Evolutionary conservation across 177 flowering plant species (phyloP), one percentile per base, ranked within the genome.

Genomic region (Tripterygium wilfordii): DNA sequence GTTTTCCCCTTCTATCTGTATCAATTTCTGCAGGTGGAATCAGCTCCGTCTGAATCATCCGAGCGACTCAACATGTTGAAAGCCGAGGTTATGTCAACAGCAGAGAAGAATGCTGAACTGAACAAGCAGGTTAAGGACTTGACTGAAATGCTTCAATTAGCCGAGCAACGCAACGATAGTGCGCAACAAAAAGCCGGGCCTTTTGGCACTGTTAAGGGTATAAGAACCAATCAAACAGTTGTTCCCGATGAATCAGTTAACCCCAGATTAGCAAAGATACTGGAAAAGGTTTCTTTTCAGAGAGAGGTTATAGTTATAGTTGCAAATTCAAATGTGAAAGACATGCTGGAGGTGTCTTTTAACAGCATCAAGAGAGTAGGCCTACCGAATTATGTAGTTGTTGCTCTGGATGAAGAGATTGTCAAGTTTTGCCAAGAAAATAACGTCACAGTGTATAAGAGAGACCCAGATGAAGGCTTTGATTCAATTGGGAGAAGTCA

Each of bases 331-430:
- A 78, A 85, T 63, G 96, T 82, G 50, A 74, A 67, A 45, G 48
- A 28, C n/a, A 78, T 76, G 88, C 61, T 82, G 57, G 88, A 80
- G 68, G 76, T 84, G 12, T 78, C 82, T 88, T 73, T 77, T 52
- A 48, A 62, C n/a, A 82, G 57, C 70, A 80, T 88, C 46, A 70
- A 88, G 66, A 74, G 29, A 48, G 84, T 69, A 7, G 90, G 88
- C 1, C 74, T 88, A 49, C 45, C 74, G 1, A 88, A 85, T 65
- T 88, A 82, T 51, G 60, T 88, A 24, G 90, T 88, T 26, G 76
- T 88, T 21, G 90, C 94, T 2, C 62, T 88, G 54, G 96, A 88
- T 52, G 85, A 84, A 10, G 68, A 53, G 17, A 77, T 67, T 36
- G 77, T 29, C 20, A 60, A 58, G 21, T 75, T 80, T 19, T 84